Conservation (phyloP, 1,284 basidiomycete species). For the Ceratobasidium sp. region DNA sequence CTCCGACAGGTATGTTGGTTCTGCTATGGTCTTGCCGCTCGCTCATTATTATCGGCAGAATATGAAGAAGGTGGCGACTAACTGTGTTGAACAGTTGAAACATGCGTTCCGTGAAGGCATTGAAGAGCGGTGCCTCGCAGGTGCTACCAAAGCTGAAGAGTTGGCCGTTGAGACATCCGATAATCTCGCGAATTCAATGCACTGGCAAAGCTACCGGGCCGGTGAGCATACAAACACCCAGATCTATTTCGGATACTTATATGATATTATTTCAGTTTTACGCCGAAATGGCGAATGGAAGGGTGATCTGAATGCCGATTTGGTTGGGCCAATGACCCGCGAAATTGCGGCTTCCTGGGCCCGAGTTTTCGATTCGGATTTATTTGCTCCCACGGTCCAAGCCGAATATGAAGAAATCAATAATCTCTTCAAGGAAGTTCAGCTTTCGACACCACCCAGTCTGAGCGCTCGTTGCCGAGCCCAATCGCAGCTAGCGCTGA, state of each 20-base stretch:
- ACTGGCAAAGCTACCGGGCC: constrained; percentile 64
- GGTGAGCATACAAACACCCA: too few relatives aligned
- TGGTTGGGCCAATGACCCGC: constrained; percentile 62
- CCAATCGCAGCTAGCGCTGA: constrained; percentile 60
- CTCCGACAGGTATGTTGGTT: constrained; percentile 56
- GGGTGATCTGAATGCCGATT: constrained; percentile 64
- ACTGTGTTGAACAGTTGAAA: constrained; percentile 51
- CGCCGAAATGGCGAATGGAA: constrained; percentile 62
- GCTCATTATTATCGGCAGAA: constrained; percentile 51
- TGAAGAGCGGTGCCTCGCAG: constrained; percentile 61
- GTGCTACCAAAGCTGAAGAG: constrained; percentile 57
- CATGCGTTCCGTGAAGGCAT: constrained; percentile 60
- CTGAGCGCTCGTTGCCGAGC: constrained; percentile 59
- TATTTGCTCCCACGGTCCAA: constrained; percentile 58
- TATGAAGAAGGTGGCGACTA: constrained; percentile 50
- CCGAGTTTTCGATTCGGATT: constrained; percentile 59
- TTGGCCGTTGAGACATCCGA: constrained; percentile 58
- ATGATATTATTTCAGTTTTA: constrained; percentile 52
- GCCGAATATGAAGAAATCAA: constrained; percentile 52
- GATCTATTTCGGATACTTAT: constrained; percentile 43
- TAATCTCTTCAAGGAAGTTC: constrained; percentile 58
- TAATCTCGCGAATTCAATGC: constrained; percentile 60
- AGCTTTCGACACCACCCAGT: constrained; percentile 57
- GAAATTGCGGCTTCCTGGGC: constrained; percentile 63
- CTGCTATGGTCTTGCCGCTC: too few relatives aligned